These are phyloP conservation scores for Podospora comata DNA, from an alignment of 495 filamentous ascomycete genomes.

Conservation along the genomic window DNA sequence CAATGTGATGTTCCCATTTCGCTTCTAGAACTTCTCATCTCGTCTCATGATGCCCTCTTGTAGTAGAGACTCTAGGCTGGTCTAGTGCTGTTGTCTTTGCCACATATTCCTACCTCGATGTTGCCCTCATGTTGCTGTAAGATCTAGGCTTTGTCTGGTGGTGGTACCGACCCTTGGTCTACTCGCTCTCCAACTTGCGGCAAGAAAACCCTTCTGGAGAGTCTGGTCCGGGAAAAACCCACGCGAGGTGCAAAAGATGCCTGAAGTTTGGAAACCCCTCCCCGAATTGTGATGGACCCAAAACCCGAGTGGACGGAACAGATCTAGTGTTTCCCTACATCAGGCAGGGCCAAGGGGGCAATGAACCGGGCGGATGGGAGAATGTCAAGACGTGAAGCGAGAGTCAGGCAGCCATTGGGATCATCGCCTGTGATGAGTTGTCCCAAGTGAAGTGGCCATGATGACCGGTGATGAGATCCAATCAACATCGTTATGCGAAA, in stretches of 20 bases:
- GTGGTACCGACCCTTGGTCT: not conserved
- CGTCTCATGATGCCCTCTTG: not conserved
- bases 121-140: not conserved
- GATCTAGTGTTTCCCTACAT: not conserved
- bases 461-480: constrained; percentile 2
- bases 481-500: not conserved
- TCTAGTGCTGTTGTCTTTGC: not conserved
- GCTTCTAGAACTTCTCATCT: constrained; percentile 6
- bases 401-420: not conserved
- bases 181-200: not conserved
- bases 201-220: not conserved
- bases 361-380: not conserved
- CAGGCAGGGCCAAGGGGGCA: not conserved
- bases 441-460: not conserved
- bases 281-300: not conserved
- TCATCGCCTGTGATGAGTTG: not conserved
- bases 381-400: not conserved
- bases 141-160: not conserved
- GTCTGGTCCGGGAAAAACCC: not conserved
- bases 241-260: not conserved
- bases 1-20: not conserved
- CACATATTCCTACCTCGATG: not conserved
- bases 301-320: not conserved
- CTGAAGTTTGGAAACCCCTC: not conserved
- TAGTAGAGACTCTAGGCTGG: not conserved